phyloP scores from a whole-genome alignment of 2,329 filamentous ascomycete species.

The Hypoxylon sp. region DNA sequence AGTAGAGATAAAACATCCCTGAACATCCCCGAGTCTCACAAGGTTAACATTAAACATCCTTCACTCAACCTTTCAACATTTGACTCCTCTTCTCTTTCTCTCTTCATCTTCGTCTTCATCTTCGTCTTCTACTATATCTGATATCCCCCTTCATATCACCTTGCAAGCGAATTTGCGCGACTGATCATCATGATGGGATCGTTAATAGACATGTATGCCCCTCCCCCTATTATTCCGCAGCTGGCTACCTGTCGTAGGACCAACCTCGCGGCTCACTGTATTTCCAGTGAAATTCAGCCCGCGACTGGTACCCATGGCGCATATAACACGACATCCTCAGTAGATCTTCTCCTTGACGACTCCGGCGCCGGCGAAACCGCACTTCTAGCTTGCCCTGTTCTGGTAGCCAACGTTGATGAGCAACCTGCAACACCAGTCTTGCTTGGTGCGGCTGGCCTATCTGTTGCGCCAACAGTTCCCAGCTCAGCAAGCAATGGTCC shows the following conservation, averaged over 20 bases:
- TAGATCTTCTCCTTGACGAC: constrained; percentile 16
- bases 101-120: neutral
- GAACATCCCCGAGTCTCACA: neutral
- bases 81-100: neutral
- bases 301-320: neutral
- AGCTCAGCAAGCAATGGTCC: neutral
- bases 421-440: neutral
- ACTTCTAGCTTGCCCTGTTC: constrained; percentile 15
- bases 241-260: neutral
- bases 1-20: neutral
- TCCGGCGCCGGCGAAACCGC: neutral
- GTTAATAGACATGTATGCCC: constrained; percentile 31
- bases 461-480: neutral
- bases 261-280: constrained; percentile 2
- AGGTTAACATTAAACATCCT: no score
- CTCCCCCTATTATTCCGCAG: neutral
- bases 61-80: neutral
- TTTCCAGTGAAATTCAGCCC: constrained; percentile 10
- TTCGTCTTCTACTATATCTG: neutral
- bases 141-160: neutral
- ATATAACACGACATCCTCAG: neutral
- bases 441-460: neutral
- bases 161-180: neutral
- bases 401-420: neutral
- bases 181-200: constrained; percentile 10